Conservation (phyloP, 345 rosid genomes). For the Populus alba region DNA sequence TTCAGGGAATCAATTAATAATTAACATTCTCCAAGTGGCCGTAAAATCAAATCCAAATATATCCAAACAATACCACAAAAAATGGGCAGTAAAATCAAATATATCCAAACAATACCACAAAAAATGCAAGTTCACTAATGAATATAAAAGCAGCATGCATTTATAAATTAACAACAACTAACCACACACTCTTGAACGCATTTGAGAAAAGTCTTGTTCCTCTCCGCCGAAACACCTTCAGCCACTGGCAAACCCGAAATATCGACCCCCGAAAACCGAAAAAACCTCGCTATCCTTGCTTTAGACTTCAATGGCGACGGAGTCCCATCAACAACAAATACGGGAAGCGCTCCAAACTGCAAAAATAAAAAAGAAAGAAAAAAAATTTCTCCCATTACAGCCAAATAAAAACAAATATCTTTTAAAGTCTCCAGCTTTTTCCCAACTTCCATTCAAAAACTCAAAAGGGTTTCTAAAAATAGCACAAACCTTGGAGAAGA, state of each 20-base stretch:
- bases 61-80: not conserved
- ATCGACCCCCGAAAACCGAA: conserved; percentile 56
- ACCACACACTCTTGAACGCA: conserved; percentile 79
- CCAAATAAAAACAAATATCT: not conserved
- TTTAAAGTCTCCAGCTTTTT: not conserved
- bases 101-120: not conserved
- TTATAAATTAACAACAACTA: conserved; percentile 26
- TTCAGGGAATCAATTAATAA: not conserved
- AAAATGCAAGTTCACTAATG: not conserved
- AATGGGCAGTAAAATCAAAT: not conserved
- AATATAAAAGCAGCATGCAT: not conserved
- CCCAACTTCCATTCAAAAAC: not conserved
- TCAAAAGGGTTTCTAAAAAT: not conserved
- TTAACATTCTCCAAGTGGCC: no score
- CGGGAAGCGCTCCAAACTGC: conserved; percentile 89
- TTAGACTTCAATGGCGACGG: conserved; percentile 80
- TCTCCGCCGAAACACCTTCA: conserved; percentile 59
- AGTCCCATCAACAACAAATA: conserved; percentile 83
- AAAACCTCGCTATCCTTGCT: conserved; percentile 62
- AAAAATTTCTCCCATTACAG: not conserved
- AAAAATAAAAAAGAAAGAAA: not conserved
- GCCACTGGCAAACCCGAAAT: conserved; percentile 31
- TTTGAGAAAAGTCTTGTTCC: conserved; percentile 55
- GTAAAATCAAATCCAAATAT: not conserved
- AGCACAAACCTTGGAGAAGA: conserved; percentile 66